These are phyloP conservation scores for Imleria badia DNA, from an alignment of 768 basidiomycete species.

Conservation along the genomic window DNA sequence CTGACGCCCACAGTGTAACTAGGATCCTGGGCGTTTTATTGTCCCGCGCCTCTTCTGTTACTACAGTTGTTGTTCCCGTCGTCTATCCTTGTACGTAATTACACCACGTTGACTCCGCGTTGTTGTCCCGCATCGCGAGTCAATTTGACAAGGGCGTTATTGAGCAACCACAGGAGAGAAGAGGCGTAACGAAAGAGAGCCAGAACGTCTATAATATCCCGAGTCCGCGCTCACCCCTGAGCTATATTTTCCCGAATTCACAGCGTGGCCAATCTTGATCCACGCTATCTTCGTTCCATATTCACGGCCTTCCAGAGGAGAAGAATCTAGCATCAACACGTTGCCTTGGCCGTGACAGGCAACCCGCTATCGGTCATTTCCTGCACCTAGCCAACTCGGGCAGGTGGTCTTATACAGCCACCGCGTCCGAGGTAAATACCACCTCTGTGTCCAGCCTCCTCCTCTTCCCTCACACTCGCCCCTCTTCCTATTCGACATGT, in stretches of 20 bases:
- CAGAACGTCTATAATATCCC: constrained; percentile 15
- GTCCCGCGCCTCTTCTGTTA: not conserved
- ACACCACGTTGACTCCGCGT: constrained; percentile 26
- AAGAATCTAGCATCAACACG: constrained; percentile 32
- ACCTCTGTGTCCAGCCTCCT: constrained; percentile 8
- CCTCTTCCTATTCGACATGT: constrained; percentile 22
- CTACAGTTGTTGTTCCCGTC: constrained; percentile 7
- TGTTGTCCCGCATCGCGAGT: constrained; percentile 9
- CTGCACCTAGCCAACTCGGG: constrained; percentile 30
- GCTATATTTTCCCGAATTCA: constrained; percentile 11
- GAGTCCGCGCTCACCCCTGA: constrained; percentile 20
- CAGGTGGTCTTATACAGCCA: constrained; percentile 34
- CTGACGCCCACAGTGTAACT: constrained; percentile 17
- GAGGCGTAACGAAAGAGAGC: not conserved
- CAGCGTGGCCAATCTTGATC: constrained; percentile 31
- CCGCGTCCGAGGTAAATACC: constrained; percentile 34
- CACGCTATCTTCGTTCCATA: constrained; percentile 28
- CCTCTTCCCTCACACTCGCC: constrained; percentile 12
- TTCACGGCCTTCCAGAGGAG: constrained; percentile 26
- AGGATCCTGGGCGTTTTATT: constrained; percentile 11
- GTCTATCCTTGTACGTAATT: constrained; percentile 25
- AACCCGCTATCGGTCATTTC: constrained; percentile 29
- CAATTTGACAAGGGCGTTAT: not conserved
- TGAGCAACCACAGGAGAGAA: constrained; percentile 3
- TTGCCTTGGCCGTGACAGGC: constrained; percentile 33